These are phyloP conservation scores for Lepiota venenata DNA, from an alignment of 768 basidiomycete genomes.

Conservation along the genomic window DNA sequence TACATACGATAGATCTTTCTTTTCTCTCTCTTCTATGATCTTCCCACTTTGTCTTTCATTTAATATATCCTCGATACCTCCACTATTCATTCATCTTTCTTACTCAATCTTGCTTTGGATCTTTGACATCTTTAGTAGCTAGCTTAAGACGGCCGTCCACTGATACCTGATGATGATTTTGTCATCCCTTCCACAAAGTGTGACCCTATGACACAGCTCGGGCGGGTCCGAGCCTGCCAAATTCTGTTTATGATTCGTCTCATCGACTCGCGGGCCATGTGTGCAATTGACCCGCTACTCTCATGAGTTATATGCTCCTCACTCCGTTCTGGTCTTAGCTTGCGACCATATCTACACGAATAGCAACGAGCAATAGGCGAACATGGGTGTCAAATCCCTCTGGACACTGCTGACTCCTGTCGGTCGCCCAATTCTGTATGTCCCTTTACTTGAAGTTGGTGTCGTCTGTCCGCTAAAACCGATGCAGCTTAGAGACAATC, in stretches of 20 bases:
- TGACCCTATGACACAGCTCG: not conserved
- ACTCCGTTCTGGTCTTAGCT: not conserved
- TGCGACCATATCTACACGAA: conserved; percentile 1
- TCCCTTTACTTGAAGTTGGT: conserved; percentile 9
- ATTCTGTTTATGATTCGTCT: not conserved
- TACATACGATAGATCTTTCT: conserved; percentile 17
- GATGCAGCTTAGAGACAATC: conserved; percentile 79
- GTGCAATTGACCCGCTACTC: not conserved
- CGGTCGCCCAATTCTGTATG: conserved; percentile 88
- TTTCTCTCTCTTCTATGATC: conserved; percentile 5
- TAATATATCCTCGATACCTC: not conserved
- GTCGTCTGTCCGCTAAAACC: not conserved
- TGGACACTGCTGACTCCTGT: conserved; percentile 94
- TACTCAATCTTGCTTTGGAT: not conserved
- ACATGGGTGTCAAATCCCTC: conserved; percentile 95
- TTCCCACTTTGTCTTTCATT: not conserved
- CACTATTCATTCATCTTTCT: not conserved
- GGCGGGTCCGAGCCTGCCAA: not conserved
- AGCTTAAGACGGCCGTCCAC: no score
- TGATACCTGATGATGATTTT: no score
- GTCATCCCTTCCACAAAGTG: not conserved
- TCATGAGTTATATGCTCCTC: not conserved
- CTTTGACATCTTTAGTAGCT: no score
- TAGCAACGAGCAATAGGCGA: not conserved
- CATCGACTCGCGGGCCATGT: not conserved